Base-by-base conservation (phyloP, 164 flowering plant species). In the Piper betle region DNA sequence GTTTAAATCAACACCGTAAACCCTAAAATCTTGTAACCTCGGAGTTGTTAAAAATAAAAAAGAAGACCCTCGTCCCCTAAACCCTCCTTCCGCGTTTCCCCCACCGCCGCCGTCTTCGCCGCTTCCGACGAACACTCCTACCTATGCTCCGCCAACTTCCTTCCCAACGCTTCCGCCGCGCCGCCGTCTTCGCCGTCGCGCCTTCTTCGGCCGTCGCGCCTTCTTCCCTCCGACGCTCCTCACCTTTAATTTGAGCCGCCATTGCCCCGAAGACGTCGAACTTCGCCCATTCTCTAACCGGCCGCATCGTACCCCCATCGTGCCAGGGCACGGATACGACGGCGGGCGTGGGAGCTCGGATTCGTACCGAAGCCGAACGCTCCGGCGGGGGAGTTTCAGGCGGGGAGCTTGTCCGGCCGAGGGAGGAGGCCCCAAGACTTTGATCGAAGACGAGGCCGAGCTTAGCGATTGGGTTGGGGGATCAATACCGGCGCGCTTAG, bases 391-490 rank as follows among this genome's bases (percentile, higher is more conserved):
- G 62, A 20, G 6, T 62, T 53, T 40, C 58, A 40, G 50, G 4
- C 65, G 3, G 58, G 50, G 17, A 62, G 58, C 19, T 11, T 62
- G 3, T 54, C 62, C 13, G 69, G 58, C 15, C 54, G 55, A 19
- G 52, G 39, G 33, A 25, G 53, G 58, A 12, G 53, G 53, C 13
- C 4, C 58, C 13, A 66, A 66, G 58, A 66, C 59, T 41, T 40
- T 66, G 63, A 54, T 60, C 17, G 64, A 66, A 3, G 63, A 60
- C 59, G 64, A 64, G 38, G 67, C 61, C 4, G 67, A 57, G 55
- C 67, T 64, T 40, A 64, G 67, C 43, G 67, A 64, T 25, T 64
- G 67, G 67, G 54, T 57, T 10, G 19, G 20, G 9, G 46, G 6
- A 42, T 64, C 41, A 64, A 57, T 37, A 56, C 67, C 41, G 54